Conservation (phyloP, 345 rosid genomes). For the Corymbia maculata region DNA sequence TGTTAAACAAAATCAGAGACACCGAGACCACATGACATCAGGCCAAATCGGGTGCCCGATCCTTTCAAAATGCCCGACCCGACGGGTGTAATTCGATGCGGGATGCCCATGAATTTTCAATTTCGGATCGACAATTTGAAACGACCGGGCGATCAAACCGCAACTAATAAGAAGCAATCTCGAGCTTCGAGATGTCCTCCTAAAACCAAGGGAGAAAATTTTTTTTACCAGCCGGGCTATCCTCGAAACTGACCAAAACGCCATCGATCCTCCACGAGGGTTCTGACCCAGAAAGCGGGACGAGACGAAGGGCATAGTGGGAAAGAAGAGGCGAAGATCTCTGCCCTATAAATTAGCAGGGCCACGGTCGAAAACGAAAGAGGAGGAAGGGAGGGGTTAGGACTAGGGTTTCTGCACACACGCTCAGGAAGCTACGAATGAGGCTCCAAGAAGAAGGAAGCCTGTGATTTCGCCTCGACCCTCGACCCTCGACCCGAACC, state of each 20-base stretch:
- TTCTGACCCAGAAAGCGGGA: background rate
- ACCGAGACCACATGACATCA: no score
- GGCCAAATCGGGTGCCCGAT: background rate
- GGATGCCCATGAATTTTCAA: background rate
- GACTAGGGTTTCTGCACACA: background rate
- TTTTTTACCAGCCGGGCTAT: background rate
- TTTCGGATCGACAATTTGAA: background rate
- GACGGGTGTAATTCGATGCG: background rate
- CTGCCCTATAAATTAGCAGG: background rate
- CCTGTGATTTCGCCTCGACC: background rate
- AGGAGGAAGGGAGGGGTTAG: background rate
- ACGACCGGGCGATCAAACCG: background rate
- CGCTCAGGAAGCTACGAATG: background rate
- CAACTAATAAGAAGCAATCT: background rate
- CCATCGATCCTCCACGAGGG: background rate
- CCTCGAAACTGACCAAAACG: background rate
- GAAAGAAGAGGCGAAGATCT: background rate
- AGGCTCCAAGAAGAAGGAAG: background rate
- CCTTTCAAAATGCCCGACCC: background rate
- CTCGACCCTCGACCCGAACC: background rate
- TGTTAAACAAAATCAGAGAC: background rate
- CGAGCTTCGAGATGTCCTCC: background rate
- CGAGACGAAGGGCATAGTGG: background rate
- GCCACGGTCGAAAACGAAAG: background rate
- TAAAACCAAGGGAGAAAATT: background rate